Base-by-base conservation (phyloP, 805 yeast species). In the Spathaspora boniae region DNA sequence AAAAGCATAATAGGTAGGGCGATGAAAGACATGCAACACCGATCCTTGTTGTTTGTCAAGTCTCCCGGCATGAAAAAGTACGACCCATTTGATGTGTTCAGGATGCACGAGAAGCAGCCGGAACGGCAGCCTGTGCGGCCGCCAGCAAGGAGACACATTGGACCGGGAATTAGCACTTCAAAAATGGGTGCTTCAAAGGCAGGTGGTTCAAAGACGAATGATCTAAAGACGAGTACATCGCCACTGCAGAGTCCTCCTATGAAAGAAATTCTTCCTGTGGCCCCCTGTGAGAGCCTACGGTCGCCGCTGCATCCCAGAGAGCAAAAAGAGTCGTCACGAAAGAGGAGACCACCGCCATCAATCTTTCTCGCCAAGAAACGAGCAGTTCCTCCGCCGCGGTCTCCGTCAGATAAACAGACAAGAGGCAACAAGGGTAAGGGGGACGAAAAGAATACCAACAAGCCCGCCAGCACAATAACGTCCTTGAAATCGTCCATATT, bases 1-100 rank as follows among this genome's bases (percentile, higher is more conserved):
- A 52, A 45, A 30, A 48, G 65, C 6, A 66, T 66, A 15, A 42
- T 66, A 35, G 56, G 54, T 24, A 58, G 55, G 42, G 71, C 67
- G 9, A 49, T 51, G 38, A 46, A 46, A 28, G 72, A 67, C n/a
- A 38, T 61, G n/a, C 61, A 54, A 44, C 44, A 46, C 31, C 45
- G 72, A 28, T 50, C 56, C 24, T 42, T 57, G 25, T 62, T 63
- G 58, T 65, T 65, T 41, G 43, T 46, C 9, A 43, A 31, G 37
- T 18, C 8, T 9, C 37, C 14, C 34, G 35, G 34, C 21, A 18
- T 31, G n/a, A 44, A 37, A 22, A 37, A 33, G 14, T 48, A 54
- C 36, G 56, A 54, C 41, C 51, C 60, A 2, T 57, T 46, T 38
- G 55, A 48, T 31, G 54, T 50, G 11, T 54, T 54, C 34, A 44